phyloP scores from a whole-genome alignment of 768 basidiomycete genomes.

The Lanmaoa rubissima region DNA sequence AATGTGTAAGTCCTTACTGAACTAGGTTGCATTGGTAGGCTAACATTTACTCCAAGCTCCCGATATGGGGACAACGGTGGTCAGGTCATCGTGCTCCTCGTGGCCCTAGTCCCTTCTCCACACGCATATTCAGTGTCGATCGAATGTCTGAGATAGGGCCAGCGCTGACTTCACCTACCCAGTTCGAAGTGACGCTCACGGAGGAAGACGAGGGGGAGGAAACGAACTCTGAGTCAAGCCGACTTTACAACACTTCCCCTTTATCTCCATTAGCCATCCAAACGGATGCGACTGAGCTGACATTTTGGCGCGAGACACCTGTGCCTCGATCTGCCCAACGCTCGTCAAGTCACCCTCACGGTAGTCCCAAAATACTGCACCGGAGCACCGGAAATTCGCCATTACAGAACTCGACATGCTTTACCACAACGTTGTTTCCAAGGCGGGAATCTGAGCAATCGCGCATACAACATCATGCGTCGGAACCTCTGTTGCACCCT shows the following conservation, averaged over 20 bases:
- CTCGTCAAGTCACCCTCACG: background rate
- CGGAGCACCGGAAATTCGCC: background rate
- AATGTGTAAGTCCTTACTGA: slow-evolving; percentile 22
- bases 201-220: slow-evolving; percentile 23
- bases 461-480: background rate
- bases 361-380: background rate
- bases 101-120: slow-evolving; percentile 29
- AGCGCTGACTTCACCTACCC: slow-evolving; percentile 20
- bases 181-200: slow-evolving; percentile 15
- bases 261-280: slow-evolving; percentile 12
- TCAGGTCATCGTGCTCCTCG: slow-evolving; percentile 19
- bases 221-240: slow-evolving; percentile 13
- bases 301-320: background rate
- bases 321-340: background rate
- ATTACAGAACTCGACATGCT: slow-evolving; percentile 1
- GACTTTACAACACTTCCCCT: slow-evolving; percentile 5
- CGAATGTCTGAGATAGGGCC: slow-evolving; percentile 23
- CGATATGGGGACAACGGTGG: slow-evolving; percentile 35
- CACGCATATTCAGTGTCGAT: slow-evolving; percentile 17
- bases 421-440: background rate
- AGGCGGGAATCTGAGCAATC: background rate
- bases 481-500: background rate
- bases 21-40: background rate
- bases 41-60: slow-evolving; percentile 23
- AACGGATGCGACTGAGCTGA: background rate